Evolutionary conservation across 2,329 filamentous ascomycete genomes (phyloP).

Genomic region (Madurella mycetomatis): DNA sequence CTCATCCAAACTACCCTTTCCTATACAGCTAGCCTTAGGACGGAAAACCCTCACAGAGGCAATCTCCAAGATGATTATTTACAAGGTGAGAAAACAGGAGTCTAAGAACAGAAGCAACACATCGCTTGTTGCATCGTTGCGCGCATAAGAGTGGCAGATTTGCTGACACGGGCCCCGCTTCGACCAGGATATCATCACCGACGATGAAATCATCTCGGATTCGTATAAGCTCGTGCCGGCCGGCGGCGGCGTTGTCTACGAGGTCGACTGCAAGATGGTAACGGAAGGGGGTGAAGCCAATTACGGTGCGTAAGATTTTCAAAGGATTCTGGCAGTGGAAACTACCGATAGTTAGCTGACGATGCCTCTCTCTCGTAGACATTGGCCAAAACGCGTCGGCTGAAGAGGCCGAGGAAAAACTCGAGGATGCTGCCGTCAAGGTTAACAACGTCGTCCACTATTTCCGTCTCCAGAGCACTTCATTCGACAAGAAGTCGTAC

Average conservation of each 20-base stretch:
- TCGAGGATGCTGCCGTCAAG: slow-evolving; percentile 65
- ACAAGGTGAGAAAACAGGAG: slow-evolving; percentile 48
- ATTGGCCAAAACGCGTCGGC: slow-evolving; percentile 96
- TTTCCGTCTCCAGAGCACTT: slow-evolving; percentile 78
- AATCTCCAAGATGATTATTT: slow-evolving; percentile 67
- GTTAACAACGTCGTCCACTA: slow-evolving; percentile 93
- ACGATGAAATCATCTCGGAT: slow-evolving; percentile 95
- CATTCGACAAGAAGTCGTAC: slow-evolving; percentile 85
- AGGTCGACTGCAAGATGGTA: slow-evolving; percentile 91
- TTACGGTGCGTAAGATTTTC: slow-evolving; percentile 55
- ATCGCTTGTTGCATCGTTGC: background rate
- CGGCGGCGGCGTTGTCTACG: slow-evolving; percentile 77
- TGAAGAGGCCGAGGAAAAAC: slow-evolving; percentile 74
- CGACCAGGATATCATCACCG: slow-evolving; percentile 76
- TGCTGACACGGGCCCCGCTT: slow-evolving; percentile 25
- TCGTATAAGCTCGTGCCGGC: slow-evolving; percentile 80
- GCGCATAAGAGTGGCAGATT: background rate
- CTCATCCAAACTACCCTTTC: slow-evolving; percentile 18
- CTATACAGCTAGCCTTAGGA: slow-evolving; percentile 16
- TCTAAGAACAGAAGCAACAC: background rate
- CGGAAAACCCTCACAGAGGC: slow-evolving; percentile 17
- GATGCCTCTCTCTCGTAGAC: slow-evolving; percentile 44
- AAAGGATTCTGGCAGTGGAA: background rate
- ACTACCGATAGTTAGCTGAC: background rate
- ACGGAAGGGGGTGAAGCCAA: slow-evolving; percentile 69